Evolutionary conservation across 179 eudicot genomes (phyloP), one percentile per base, ranked within the genome.

Genomic region (Spergularia azorica): DNA sequence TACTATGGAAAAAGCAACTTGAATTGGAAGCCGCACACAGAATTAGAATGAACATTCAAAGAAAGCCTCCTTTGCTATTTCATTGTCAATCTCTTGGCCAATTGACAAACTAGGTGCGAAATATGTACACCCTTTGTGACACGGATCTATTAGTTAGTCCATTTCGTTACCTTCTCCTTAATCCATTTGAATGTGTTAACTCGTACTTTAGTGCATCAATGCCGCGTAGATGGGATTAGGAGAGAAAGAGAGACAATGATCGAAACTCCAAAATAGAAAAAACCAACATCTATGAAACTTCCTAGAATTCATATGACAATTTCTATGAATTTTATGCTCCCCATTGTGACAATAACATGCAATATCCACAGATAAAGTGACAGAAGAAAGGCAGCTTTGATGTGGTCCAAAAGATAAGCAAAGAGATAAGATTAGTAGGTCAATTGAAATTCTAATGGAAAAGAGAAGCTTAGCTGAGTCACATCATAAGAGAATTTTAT

Each of bases 391-490:
- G 48, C 4, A 67, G 12, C 74, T 58, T 67, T 71, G 66, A 15
- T 66, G 79, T 70, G 76, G 67, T 69, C 69, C 57, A 70, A 80
- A 79, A 70, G 76, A 71, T 76, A 63, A 51, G 74, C 83, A 71
- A 32, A 32, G 67, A 57, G 83, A 80, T 80, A 80, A 76, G 83
- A 80, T 76, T 76, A 76, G 46, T 75, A 80, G 76, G 75, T 66
- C 71, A 74, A 46, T 62, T 26, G 32, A 67, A 67, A 26, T 16
- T 10, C 10, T 74, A 62, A 75, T 69, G 56, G 48, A 59, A 58
- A 73, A 59, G 26, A 13, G 18, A 61, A 61, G 58, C 63, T 51
- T 21, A 62, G 38, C 21, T 62, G 26, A 79, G 79, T 75, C 82
- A 69, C 66, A 46, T 46, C 82, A 68, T 12, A 67, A 14, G 2